Percentiles rank a stretch among this genome's conserved stretches.
Evolutionary conservation across 2,329 filamentous ascomycete genomes (phyloP).

Genomic region (Corinectria fuckeliana): DNA sequence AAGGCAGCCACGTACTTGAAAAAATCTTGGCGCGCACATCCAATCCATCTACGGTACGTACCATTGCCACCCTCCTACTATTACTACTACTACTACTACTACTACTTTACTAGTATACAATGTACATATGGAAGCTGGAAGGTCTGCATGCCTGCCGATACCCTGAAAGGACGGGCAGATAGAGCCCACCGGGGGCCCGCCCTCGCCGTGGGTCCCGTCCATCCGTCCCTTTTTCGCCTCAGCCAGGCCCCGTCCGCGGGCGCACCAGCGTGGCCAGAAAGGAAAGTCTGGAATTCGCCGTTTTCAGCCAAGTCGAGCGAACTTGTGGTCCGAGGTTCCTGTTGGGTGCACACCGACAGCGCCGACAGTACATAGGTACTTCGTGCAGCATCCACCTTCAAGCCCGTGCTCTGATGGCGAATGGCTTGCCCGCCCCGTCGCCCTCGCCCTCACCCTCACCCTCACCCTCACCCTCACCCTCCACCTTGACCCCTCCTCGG

Average conservation of each 20-base stretch:
- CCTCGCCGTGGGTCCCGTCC: background rate
- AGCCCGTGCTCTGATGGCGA: conserved; percentile 19
- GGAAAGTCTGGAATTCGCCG: conserved; percentile 8
- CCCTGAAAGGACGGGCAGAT: conserved; percentile 8
- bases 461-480: background rate
- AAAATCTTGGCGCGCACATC: background rate
- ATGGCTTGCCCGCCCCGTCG: conserved; percentile 8
- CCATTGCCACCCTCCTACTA: too few relatives aligned
- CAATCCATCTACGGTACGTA: background rate
- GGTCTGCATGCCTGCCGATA: conserved; percentile 5
- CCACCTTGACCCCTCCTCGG: background rate
- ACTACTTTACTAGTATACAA: too few relatives aligned
- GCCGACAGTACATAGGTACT: too few relatives aligned
- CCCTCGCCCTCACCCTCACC: background rate
- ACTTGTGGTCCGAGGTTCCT: conserved; percentile 20
- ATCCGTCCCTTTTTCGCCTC: background rate
- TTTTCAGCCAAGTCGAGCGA: conserved; percentile 11
- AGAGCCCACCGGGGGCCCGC: conserved; percentile 5
- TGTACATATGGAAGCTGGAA: too few relatives aligned
- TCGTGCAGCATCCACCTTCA: conserved; percentile 13
- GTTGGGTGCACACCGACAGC: conserved; percentile 25
- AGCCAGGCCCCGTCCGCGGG: conserved; percentile 5
- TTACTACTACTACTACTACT: too few relatives aligned
- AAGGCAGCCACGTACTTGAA: background rate
- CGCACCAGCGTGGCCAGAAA: conserved; percentile 10